Evolutionary conservation across 495 filamentous ascomycete species (phyloP), one percentile per base, ranked within the genome.

Genomic region (Penicillium chermesinum): DNA sequence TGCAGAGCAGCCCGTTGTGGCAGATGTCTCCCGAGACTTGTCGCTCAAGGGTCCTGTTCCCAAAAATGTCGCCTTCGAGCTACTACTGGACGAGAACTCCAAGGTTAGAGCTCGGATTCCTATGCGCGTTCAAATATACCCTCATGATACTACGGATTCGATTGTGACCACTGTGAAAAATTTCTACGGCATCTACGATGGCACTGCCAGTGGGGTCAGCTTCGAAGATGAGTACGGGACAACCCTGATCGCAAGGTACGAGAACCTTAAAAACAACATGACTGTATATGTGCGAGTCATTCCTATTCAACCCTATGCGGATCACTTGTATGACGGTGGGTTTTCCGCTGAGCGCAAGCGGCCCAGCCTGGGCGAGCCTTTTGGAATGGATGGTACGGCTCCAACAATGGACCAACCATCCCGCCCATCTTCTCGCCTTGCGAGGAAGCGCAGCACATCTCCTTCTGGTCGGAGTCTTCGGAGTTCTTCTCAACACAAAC

Each of bases 101-200:
- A 83, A 86, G 61, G 79, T 83, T 49, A 79, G 82, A 49, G 88
- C 85, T 55, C 81, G 90, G 52, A 78, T 94, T 44, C 91, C 93
- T 10, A 85, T 97, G 79, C 81, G 89, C 57, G 89, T 98, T 25
- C 83, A 88, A 41, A 96, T 98, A 38, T 90, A 80, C 54, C 87
- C 87, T 16, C 89, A 95, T 69, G 93, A 98, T 72, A 86, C 86
- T 38, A 98, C 93, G 4, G 90, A 96, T 51, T 95, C 89, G 18
- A 97, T 98, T 65, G 85, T 95, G 45, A 87, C 88, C 2, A 96
- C 93, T 3, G 90, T 96, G 46, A 96, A 94, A 73, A 96, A 95
- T 71, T 96, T 96, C 73, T 96, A 93, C 64, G 93, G 90, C 33
- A 79, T 97, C 55, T 93, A 94, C 57, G 82, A 88, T 49, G 77